phyloP scores from a whole-genome alignment of 2,329 filamentous ascomycete species.

The Trichoderma oligosporum region DNA sequence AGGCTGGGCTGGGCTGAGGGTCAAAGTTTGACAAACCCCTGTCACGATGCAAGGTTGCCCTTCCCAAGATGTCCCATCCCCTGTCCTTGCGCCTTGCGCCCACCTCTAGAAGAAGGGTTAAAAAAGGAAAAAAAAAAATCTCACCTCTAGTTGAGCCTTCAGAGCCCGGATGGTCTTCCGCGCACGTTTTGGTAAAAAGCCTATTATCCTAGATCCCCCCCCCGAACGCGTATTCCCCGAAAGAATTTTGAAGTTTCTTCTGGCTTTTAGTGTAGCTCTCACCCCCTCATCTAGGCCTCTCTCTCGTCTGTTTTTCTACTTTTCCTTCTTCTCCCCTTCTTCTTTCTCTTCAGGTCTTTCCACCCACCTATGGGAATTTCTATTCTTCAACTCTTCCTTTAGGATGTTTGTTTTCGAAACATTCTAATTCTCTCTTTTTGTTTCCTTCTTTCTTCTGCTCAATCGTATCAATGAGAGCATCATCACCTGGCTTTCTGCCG shows the following conservation, averaged over 20 bases:
- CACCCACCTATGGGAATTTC: constrained; percentile 3
- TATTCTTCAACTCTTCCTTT: not conserved
- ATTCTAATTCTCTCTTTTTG: not conserved
- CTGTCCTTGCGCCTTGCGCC: constrained; percentile 18
- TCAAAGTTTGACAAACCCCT: constrained; percentile 15
- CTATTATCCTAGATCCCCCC: not conserved
- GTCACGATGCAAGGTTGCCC: constrained; percentile 18
- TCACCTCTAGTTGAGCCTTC: not conserved
- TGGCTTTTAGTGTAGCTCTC: constrained; percentile 17
- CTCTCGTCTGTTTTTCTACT: not conserved
- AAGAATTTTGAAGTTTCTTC: constrained; percentile 1
- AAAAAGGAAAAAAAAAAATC: constrained; percentile 6
- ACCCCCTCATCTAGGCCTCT: constrained; percentile 6
- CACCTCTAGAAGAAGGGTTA: not conserved
- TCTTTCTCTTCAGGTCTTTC: constrained; percentile 1
- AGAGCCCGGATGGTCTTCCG: constrained; percentile 14
- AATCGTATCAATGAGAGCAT: constrained; percentile 14
- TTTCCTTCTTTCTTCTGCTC: not conserved
- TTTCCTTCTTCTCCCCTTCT: not conserved
- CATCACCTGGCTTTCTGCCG: not conserved
- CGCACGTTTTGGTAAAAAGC: not conserved
- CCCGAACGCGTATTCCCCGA: constrained; percentile 14
- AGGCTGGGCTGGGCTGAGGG: constrained; percentile 13
- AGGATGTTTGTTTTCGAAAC: not conserved
- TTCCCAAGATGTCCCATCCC: constrained; percentile 16